phyloP scores from a whole-genome alignment of 2,329 filamentous ascomycete genomes.

The Didymella pinodella region DNA sequence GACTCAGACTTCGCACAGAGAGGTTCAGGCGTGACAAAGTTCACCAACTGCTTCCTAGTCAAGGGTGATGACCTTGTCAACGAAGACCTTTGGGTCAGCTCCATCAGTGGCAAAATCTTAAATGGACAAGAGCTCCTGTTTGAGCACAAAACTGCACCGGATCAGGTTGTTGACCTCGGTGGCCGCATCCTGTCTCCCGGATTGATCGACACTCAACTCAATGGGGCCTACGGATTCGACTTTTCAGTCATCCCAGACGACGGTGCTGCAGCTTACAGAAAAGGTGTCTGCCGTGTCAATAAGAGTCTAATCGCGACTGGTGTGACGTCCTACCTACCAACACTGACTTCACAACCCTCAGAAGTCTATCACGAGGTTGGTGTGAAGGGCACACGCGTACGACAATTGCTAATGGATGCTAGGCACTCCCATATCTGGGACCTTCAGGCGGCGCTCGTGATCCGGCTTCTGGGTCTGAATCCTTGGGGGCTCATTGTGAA shows the following conservation, averaged over 20 bases:
- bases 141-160: conserved; percentile 72
- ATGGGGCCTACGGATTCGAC: conserved; percentile 92
- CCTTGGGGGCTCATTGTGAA: conserved; percentile 88
- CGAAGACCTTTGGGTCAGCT: conserved; percentile 89
- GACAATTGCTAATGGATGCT: neutral
- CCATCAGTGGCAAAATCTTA: conserved; percentile 80
- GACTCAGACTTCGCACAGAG: conserved; percentile 1
- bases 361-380: conserved; percentile 79
- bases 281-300: conserved; percentile 76
- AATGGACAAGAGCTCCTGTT: conserved; percentile 72
- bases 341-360: conserved; percentile 80
- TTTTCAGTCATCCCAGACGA: conserved; percentile 80
- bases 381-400: neutral
- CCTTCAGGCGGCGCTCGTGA: conserved; percentile 70
- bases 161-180: conserved; percentile 77
- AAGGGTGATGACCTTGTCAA: conserved; percentile 72
- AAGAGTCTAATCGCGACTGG: conserved; percentile 76
- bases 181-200: conserved; percentile 86
- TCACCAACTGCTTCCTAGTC: conserved; percentile 85
- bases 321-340: conserved; percentile 88
- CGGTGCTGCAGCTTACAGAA: conserved; percentile 67
- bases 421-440: conserved; percentile 77
- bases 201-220: conserved; percentile 90
- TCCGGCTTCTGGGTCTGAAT: conserved; percentile 78
- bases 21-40: conserved; percentile 72